Base-by-base conservation (phyloP, 257 asterid genomes). In the Cordia subcordata region DNA sequence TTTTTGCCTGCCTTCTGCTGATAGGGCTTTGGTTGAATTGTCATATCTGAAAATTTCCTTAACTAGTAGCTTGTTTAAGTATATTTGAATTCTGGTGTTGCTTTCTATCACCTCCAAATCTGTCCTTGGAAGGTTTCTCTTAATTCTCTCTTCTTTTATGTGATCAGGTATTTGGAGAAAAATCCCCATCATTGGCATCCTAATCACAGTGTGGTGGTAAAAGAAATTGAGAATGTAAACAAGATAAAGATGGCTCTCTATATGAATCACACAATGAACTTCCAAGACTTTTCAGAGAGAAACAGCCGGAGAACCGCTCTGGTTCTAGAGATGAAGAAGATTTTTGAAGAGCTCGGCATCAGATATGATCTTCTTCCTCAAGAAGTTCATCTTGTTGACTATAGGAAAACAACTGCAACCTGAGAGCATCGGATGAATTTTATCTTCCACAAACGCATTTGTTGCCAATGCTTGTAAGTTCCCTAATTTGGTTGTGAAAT, bases 201-300 rank as follows among this genome's bases (percentile, higher is more conserved):
- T 0, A 82, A 84, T 72, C 99, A 92, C 83, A 92, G 58, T 49
- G 66, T 92, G 37, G 93, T 84, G 44, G 96, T 88, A 66, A 86
- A 82, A 79, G 99, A 88, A 78, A 92, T 92, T 16, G 96, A 92
- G 65, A 84, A 85, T 16, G 77, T 85, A 72, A 87, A 90, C 87
- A 87, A 90, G 83, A 76, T 90, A 27, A 87, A 85, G 74, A 85
- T 90, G 91, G 88, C 64, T 44, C 56, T 90, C 46, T 78, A 32
- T 37, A 79, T 87, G 74, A 87, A 76, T 39, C 95, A 87, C 66
- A 90, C 91, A 0, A 87, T 90, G 87, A 87, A 90, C 79, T 90
- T 87, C 59, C 97, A 90, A 65, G 68, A 90, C 67, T 79, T 10
- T 18, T 62, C 69, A 11, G 95, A 87, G 79, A 87, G 62, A 81